Evolutionary conservation across 1,139 yeast genomes (phyloP).

Genomic region (Taphrina pruni): DNA sequence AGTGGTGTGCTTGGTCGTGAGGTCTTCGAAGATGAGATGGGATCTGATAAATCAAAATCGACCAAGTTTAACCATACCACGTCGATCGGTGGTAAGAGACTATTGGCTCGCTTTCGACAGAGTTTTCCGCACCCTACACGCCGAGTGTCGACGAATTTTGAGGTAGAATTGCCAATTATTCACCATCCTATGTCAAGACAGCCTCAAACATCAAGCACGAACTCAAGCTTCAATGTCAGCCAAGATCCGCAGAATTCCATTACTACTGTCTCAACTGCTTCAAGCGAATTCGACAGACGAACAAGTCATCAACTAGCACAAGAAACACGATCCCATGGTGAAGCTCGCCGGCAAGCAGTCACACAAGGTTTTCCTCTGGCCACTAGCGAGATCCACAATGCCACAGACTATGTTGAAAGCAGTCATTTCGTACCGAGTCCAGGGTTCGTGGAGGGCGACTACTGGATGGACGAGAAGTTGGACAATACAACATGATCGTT

Average conservation of each 20-base stretch:
- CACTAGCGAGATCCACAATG: not conserved
- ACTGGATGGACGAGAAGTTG: conserved; percentile 34
- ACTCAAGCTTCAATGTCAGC: not conserved
- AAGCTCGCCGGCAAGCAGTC: not conserved
- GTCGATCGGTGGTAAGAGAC: not conserved
- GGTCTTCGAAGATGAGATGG: conserved; percentile 69
- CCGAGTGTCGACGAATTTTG: not conserved
- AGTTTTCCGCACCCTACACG: not conserved
- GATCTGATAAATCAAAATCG: conserved; percentile 40
- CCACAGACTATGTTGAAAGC: not conserved
- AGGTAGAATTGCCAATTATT: conserved; percentile 12
- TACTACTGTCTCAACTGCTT: not conserved
- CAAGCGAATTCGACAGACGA: not conserved
- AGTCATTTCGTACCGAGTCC: not conserved
- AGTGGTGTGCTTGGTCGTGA: conserved; percentile 82
- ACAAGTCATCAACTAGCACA: not conserved
- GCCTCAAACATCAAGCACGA: not conserved
- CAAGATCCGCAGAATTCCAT: not conserved
- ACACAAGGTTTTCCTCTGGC: not conserved
- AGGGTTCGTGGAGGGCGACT: conserved; percentile 25
- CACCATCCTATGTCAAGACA: conserved; percentile 7
- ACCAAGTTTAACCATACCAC: conserved; percentile 48
- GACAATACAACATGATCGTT: too few relatives aligned
- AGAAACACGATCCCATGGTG: not conserved
- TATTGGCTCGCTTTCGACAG: not conserved